Conservation (phyloP, 345 rosid genomes). For the Eucalyptus erythrocorys region DNA sequence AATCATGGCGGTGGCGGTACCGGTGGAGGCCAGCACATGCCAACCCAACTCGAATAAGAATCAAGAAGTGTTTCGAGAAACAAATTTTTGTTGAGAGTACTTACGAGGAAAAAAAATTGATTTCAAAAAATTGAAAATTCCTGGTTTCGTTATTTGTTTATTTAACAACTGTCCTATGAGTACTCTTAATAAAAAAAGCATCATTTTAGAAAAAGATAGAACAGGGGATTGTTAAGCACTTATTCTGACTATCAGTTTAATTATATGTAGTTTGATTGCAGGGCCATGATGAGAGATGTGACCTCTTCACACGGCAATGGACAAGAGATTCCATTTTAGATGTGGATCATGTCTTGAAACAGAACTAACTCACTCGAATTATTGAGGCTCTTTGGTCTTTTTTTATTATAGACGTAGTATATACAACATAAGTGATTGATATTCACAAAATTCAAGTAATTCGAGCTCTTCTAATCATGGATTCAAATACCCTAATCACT, state of each 20-base stretch:
- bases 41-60: not conserved
- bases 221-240: not conserved
- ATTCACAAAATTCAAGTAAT: not conserved
- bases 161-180: not conserved
- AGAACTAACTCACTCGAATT: not conserved
- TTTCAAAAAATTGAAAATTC: not conserved
- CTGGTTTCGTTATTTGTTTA: not conserved
- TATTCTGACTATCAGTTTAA: not conserved
- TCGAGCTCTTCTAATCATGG: not conserved
- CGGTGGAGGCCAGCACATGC: not conserved
- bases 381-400: not conserved
- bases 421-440: not conserved
- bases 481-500: not conserved
- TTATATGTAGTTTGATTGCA: not conserved
- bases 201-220: not conserved
- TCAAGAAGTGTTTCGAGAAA: not conserved
- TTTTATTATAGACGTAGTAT: not conserved
- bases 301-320: not conserved
- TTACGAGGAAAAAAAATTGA: not conserved
- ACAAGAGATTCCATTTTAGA: not conserved
- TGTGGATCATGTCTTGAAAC: not conserved
- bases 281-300: not conserved
- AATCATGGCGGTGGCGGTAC: not conserved
- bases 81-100: not conserved
- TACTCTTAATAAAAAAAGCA: not conserved